These are phyloP conservation scores for Gaultheria prostrata DNA, from an alignment of 148 eudicot genomes.

Conservation along the genomic window DNA sequence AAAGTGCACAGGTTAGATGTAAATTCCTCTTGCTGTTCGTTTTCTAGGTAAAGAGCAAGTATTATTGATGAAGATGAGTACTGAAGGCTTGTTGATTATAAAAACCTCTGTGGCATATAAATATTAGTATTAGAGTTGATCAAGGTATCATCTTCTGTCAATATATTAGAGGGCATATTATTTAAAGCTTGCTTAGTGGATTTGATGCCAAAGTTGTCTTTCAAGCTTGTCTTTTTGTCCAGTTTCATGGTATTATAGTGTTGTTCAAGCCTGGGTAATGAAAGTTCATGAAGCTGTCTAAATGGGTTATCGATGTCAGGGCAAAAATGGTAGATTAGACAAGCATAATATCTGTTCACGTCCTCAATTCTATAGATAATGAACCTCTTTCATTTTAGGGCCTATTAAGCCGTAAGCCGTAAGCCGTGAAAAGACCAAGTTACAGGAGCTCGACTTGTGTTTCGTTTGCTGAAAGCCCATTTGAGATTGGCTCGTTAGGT, in stretches of 20 bases:
- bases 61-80: not conserved
- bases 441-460: not conserved
- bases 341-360: not conserved
- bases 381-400: not conserved
- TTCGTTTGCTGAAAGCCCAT: not conserved
- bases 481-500: not conserved
- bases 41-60: not conserved
- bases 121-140: not conserved
- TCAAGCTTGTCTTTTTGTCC: slow-evolving; percentile 1
- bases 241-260: not conserved
- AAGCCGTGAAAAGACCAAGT: not conserved
- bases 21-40: not conserved
- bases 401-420: not conserved
- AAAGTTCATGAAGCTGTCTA: not conserved
- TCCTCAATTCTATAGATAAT: not conserved
- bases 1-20: not conserved
- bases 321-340: not conserved
- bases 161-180: not conserved
- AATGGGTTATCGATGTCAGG: not conserved
- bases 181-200: slow-evolving; percentile 8
- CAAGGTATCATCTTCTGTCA: not conserved
- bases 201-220: slow-evolving; percentile 5
- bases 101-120: not conserved
- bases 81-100: not conserved
- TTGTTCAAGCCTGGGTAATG: not conserved